Evolutionary conservation across 2,329 filamentous ascomycete species (phyloP).

Genomic region (Pezicula radicicola): DNA sequence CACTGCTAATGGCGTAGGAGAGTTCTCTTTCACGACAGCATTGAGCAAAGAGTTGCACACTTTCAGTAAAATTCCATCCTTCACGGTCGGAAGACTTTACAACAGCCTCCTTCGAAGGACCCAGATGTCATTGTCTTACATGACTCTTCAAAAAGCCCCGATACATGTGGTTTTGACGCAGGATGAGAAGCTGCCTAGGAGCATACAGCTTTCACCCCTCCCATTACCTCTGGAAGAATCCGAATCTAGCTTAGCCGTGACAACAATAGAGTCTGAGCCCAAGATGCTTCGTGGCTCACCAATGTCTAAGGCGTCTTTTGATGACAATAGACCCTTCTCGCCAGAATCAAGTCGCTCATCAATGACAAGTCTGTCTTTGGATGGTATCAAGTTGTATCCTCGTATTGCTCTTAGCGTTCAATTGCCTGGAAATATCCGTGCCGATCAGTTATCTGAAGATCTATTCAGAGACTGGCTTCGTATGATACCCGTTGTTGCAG

Average conservation of each 20-base stretch:
- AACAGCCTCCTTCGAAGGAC: background rate
- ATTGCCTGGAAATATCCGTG: slow-evolving; percentile 11
- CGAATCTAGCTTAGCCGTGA: background rate
- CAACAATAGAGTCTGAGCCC: background rate
- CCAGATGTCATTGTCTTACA: background rate
- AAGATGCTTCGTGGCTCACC: background rate
- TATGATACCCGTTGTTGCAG: slow-evolving; percentile 13
- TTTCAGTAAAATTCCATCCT: background rate
- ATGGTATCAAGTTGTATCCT: background rate
- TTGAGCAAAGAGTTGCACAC: background rate
- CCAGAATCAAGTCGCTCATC: background rate
- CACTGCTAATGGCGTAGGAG: background rate
- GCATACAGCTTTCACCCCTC: background rate
- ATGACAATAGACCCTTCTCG: background rate
- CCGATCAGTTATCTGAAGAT: slow-evolving; percentile 13
- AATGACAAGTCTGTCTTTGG: background rate
- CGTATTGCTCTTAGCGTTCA: slow-evolving; percentile 19
- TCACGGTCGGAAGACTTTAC: background rate
- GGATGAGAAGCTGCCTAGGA: background rate
- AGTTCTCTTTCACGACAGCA: background rate
- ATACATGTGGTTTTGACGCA: background rate
- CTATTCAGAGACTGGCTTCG: slow-evolving; percentile 17
- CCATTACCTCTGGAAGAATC: background rate
- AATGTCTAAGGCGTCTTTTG: background rate
- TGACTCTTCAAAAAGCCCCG: background rate